Evolutionary conservation across 148 eudicot species (phyloP).

Genomic region (Rhododendron ovatum): DNA sequence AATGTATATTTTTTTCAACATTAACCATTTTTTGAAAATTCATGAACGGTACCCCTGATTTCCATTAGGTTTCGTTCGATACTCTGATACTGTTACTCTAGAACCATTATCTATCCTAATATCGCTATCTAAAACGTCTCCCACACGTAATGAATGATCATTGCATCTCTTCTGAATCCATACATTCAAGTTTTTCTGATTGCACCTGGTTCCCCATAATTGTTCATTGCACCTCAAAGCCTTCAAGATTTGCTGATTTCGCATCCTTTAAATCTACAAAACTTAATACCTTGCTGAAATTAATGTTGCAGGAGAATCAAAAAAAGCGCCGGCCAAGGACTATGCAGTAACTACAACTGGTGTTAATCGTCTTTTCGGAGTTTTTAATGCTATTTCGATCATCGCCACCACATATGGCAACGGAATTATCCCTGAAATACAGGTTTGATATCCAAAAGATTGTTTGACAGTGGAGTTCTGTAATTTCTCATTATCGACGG

Average conservation of each 20-base stretch:
- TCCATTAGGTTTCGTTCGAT: too few relatives aligned
- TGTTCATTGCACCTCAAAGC: neutral
- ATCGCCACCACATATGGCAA: slow-evolving; percentile 68
- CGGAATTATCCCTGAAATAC: slow-evolving; percentile 77
- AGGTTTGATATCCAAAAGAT: slow-evolving; percentile 25
- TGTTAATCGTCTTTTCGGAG: slow-evolving; percentile 42
- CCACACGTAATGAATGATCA: too few relatives aligned
- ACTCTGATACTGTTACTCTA: neutral
- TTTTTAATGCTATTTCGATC: slow-evolving; percentile 59
- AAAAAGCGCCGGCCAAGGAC: slow-evolving; percentile 43
- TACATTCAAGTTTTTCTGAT: too few relatives aligned
- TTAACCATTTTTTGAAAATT: too few relatives aligned
- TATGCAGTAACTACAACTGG: slow-evolving; percentile 36
- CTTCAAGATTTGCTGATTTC: neutral
- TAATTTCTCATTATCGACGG: too few relatives aligned
- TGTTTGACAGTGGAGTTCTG: too few relatives aligned
- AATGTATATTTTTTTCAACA: too few relatives aligned
- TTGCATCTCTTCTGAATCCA: too few relatives aligned
- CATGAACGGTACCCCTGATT: too few relatives aligned
- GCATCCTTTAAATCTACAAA: neutral
- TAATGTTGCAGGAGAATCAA: slow-evolving; percentile 37
- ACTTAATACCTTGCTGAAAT: neutral
- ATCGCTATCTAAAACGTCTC: too few relatives aligned
- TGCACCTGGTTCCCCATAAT: neutral
- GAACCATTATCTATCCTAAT: too few relatives aligned